Evolutionary conservation across 129 eudicot species (phyloP).

Genomic region (sunflower (Helianthus annuus)): HanXRQr2.0-SUNRISE NC_035447.2:174858949-174859448

Average conservation of each 20-base stretch:
- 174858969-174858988: slow-evolving; percentile 81
- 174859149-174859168: background rate
- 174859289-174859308: slow-evolving; percentile 95
- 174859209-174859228: slow-evolving; percentile 88
- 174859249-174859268: slow-evolving; percentile 93
- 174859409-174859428: slow-evolving; percentile 85
- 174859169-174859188: too few species aligned
- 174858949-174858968: slow-evolving; percentile 82
- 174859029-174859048: slow-evolving; percentile 83
- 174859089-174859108: slow-evolving; percentile 62
- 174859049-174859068: slow-evolving; percentile 73
- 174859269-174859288: slow-evolving; percentile 81
- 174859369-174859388: slow-evolving; percentile 66
- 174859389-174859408: slow-evolving; percentile 80
- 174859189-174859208: slow-evolving; percentile 33
- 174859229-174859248: slow-evolving; percentile 85
- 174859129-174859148: slow-evolving; percentile 49
- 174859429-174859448: slow-evolving; percentile 60
- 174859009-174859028: slow-evolving; percentile 87
- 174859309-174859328: slow-evolving; percentile 70
- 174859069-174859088: slow-evolving; percentile 58
- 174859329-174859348: slow-evolving; percentile 51
- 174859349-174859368: slow-evolving; percentile 72
- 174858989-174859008: slow-evolving; percentile 93
- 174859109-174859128: slow-evolving; percentile 92